phyloP scores from a whole-genome alignment of 805 yeast genomes.

The Tanozyma kutaoensis region DNA sequence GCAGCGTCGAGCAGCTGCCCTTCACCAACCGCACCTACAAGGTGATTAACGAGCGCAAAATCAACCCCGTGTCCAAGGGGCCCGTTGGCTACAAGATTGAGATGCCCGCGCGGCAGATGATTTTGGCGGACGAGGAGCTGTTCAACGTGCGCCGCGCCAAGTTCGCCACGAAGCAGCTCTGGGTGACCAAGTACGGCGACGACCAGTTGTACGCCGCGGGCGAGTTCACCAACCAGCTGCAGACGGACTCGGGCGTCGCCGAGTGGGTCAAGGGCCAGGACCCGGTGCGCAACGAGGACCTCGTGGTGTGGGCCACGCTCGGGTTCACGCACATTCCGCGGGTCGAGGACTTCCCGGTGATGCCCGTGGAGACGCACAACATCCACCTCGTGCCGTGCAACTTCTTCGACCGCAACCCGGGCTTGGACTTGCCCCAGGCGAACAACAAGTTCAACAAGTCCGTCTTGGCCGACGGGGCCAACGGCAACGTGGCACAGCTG shows the following conservation, averaged over 20 bases:
- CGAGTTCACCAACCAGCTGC: conserved; percentile 76
- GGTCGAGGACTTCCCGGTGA: conserved; percentile 80
- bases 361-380: conserved; percentile 70
- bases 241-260: conserved; percentile 55
- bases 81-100: conserved; percentile 69
- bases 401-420: conserved; percentile 69
- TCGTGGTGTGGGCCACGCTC: conserved; percentile 72
- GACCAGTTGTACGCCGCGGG: conserved; percentile 70
- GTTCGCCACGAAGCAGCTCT: conserved; percentile 64
- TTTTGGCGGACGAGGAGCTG: conserved; percentile 50
- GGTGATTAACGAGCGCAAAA: conserved; percentile 58
- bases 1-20: conserved; percentile 61
- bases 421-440: conserved; percentile 65
- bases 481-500: too few species aligned
- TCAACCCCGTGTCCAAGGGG: conserved; percentile 54
- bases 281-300: conserved; percentile 57
- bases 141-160: conserved; percentile 59
- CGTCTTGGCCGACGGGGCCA: conserved; percentile 13
- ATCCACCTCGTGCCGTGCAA: conserved; percentile 58
- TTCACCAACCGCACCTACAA: conserved; percentile 63
- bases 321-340: conserved; percentile 76
- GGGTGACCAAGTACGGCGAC: conserved; percentile 73
- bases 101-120: conserved; percentile 67
- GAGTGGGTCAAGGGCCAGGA: conserved; percentile 60
- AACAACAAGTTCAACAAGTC: conserved; percentile 58